Evolutionary conservation across 306 rosid genomes (phyloP), one percentile per base, ranked within the genome.

Genomic region (Vigna unguiculata): DNA sequence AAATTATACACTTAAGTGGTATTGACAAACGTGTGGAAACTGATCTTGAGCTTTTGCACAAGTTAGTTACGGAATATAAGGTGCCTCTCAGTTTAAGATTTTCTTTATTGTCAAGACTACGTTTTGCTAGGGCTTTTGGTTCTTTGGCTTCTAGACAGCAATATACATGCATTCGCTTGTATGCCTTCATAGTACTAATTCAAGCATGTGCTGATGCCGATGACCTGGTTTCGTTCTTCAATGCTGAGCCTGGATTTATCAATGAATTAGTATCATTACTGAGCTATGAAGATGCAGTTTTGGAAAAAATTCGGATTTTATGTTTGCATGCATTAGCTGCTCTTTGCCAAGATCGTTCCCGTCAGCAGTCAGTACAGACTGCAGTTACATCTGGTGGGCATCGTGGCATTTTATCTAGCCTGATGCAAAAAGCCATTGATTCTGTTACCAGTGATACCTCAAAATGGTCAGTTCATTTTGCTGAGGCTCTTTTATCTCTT

Each of bases 361-460:
- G 94, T 80, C 98, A 88, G 81, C 84, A 93, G 71, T 75, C 89
- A 53, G 97, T 92, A 66, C 80, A 91, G 84, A 83, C 96, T 45
- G 98, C 98, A 4, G 93, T 92, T 72, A 89, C 98, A 71, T 90
- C 99, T 83, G 99, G 99, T 67, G 99, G 99, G 71, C 93, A 96
- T 81, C 99, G 97, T 55, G 98, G 98, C 48, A 96, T 96, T 74
- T 82, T 96, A 52, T 90, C 97, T 54, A 96, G 98, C 85, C 89
- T 96, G 81, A 92, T 96, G 97, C 99, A 91, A 81, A 96, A 91
- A 77, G 92, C 93, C 75, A 89, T 96, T 70, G 97, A 91, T 75
- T 88, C 91, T 68, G 91, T 96, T 69, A 76, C 63, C 62, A 83
- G 82, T 76, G 90, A 88, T 81, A 70, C 89, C 54, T 90, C 97